phyloP scores from a whole-genome alignment of 2,329 filamentous ascomycete genomes.

The Penicillium corylophilum region DNA sequence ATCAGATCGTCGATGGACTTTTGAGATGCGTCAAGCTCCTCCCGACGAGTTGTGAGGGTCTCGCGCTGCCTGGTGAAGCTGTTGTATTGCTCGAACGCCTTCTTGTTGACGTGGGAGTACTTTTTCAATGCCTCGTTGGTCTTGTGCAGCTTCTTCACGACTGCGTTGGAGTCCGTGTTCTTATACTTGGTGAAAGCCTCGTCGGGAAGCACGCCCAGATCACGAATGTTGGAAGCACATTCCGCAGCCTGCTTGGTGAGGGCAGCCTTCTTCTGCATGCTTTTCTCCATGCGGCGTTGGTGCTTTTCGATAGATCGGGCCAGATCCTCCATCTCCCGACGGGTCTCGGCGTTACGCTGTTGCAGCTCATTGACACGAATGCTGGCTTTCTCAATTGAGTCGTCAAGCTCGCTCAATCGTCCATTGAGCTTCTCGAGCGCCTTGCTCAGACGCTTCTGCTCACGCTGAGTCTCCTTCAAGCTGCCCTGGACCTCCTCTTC shows the following conservation, averaged over 20 bases:
- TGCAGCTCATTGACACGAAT: slow-evolving; percentile 58
- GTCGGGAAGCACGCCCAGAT: slow-evolving; percentile 88
- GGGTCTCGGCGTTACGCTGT: slow-evolving; percentile 61
- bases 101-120: slow-evolving; percentile 98
- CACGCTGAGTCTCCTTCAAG: slow-evolving; percentile 74
- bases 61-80: slow-evolving; percentile 93
- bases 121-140: slow-evolving; percentile 93
- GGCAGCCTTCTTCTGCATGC: slow-evolving; percentile 80
- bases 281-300: slow-evolving; percentile 89
- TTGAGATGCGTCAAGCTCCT: slow-evolving; percentile 84
- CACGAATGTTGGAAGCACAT: slow-evolving; percentile 83
- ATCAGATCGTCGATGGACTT: slow-evolving; percentile 89
- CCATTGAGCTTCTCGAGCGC: slow-evolving; percentile 64
- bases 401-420: slow-evolving; percentile 73
- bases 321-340: slow-evolving; percentile 72
- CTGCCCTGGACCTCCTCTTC: slow-evolving; percentile 61
- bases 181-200: slow-evolving; percentile 92
- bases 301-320: slow-evolving; percentile 76
- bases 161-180: slow-evolving; percentile 73
- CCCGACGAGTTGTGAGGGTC: slow-evolving; percentile 75
- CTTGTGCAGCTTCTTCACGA: slow-evolving; percentile 75
- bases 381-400: slow-evolving; percentile 63
- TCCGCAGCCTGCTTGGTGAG: slow-evolving; percentile 75
- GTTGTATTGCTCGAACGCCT: slow-evolving; percentile 98
- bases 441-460: slow-evolving; percentile 75